Conservation (phyloP, 306 rosid genomes). For the Rosa lucieae region DNA sequence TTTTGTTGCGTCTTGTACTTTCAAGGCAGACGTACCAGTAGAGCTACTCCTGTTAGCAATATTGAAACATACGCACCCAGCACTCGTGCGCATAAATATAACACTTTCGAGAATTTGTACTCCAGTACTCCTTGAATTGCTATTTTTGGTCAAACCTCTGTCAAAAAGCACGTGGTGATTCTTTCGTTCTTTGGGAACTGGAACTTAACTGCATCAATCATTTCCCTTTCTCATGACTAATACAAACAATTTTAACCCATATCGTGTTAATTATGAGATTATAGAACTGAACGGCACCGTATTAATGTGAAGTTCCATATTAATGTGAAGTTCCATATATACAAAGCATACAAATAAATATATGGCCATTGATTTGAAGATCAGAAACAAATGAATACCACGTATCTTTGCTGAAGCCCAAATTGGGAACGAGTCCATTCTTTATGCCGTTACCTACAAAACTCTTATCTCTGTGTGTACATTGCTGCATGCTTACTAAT, state of each 20-base stretch:
- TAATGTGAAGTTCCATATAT: background rate
- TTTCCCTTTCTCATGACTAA: background rate
- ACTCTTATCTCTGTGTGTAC: conserved; percentile 41
- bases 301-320: background rate
- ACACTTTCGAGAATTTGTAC: background rate
- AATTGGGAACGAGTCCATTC: conserved; percentile 32
- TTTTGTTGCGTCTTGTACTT: background rate
- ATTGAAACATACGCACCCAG: background rate
- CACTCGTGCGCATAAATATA: background rate
- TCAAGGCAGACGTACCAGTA: background rate
- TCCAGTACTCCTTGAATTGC: background rate
- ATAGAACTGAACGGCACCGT: conserved; percentile 19
- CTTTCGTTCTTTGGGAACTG: background rate
- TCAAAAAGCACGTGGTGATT: background rate
- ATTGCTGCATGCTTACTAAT: conserved; percentile 25
- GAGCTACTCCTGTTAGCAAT: background rate
- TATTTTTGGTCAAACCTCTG: background rate
- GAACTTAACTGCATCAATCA: background rate
- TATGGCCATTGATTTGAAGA: conserved; percentile 22
- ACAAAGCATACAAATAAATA: conserved; percentile 15
- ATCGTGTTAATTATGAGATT: conserved; percentile 3
- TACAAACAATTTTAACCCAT: background rate
- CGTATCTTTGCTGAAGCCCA: conserved; percentile 33
- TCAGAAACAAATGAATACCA: conserved; percentile 29
- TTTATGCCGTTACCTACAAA: conserved; percentile 49